These are phyloP conservation scores for Houttuynia cordata DNA, from an alignment of 164 flowering plant genomes.

Conservation along the genomic window DNA sequence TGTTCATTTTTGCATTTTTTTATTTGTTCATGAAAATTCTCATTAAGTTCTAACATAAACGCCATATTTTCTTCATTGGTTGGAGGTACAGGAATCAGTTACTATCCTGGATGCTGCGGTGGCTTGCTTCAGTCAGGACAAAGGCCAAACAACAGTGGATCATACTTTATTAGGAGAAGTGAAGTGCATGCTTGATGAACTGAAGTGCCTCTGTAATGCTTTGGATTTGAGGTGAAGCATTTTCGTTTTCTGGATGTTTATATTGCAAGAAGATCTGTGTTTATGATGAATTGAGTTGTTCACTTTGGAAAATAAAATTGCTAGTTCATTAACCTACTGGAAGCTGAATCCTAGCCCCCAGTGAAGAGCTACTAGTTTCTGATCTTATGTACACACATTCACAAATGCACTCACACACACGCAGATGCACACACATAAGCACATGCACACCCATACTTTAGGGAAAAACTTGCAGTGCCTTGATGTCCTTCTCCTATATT, in stretches of 20 bases:
- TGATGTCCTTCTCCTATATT: no score
- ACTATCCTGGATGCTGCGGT: conserved; percentile 10
- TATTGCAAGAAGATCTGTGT: background rate
- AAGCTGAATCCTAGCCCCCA: no score
- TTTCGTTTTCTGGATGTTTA: background rate
- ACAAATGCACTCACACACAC: no score
- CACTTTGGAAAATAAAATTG: background rate
- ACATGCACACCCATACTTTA: no score
- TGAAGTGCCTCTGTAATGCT: conserved; percentile 13
- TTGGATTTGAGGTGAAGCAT: conserved; percentile 8
- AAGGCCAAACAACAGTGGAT: conserved; percentile 1
- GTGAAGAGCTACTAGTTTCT: background rate
- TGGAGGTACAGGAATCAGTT: conserved; percentile 10
- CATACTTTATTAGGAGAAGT: conserved; percentile 4
- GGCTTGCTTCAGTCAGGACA: background rate
- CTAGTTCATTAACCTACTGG: no score
- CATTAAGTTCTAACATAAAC: background rate
- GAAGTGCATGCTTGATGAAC: conserved; percentile 8
- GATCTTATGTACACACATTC: no score
- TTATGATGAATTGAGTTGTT: background rate
- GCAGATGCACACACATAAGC: no score
- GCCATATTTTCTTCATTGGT: conserved; percentile 5
- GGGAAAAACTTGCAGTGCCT: no score
- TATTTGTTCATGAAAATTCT: background rate
- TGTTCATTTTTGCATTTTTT: background rate